Conservation (phyloP, 139 green algal genomes). For the Pleodorina starrii region DNA sequence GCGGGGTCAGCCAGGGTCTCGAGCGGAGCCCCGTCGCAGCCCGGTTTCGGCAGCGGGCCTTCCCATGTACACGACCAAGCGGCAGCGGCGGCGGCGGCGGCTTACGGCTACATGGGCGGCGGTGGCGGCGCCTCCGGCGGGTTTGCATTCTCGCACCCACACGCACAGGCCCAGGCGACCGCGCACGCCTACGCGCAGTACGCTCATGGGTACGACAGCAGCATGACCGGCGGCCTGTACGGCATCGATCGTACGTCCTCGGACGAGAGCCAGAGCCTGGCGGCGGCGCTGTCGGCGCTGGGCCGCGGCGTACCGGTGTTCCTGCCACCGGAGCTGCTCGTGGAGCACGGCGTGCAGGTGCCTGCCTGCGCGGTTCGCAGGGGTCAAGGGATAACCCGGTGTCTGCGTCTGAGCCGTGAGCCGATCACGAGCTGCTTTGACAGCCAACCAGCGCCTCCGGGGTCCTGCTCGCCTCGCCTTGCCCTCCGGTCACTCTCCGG, state of each 20-base stretch:
- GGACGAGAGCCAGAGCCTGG: constrained; percentile 42
- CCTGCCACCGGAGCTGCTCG: constrained; percentile 41
- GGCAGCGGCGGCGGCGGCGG: not conserved
- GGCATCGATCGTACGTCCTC: not conserved
- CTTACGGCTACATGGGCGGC: not conserved
- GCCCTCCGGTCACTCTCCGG: too few species aligned
- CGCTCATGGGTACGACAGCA: constrained; percentile 21
- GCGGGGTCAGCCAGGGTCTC: too few species aligned
- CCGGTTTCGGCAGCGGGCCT: too few species aligned
- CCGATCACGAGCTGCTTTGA: too few species aligned
- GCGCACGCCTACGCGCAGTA: constrained; percentile 31
- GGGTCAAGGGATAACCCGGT: too few species aligned
- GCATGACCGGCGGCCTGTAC: not conserved
- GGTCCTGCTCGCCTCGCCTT: too few species aligned
- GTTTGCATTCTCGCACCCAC: not conserved
- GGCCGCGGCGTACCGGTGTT: constrained; percentile 30
- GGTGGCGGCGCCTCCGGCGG: not conserved
- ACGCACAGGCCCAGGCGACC: constrained; percentile 19
- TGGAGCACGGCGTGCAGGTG: constrained; percentile 38
- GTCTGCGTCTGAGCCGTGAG: too few species aligned
- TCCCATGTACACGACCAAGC: not conserved
- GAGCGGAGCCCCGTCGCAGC: too few species aligned
- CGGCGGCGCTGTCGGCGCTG: constrained; percentile 43
- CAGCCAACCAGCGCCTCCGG: too few species aligned
- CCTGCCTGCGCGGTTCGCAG: too few species aligned